A percentile compares a stretch with the other conserved stretches of the same genome.
Evolutionary conservation across 2,329 filamentous ascomycete genomes (phyloP).

Genomic region (Fusarium aywerte): DNA sequence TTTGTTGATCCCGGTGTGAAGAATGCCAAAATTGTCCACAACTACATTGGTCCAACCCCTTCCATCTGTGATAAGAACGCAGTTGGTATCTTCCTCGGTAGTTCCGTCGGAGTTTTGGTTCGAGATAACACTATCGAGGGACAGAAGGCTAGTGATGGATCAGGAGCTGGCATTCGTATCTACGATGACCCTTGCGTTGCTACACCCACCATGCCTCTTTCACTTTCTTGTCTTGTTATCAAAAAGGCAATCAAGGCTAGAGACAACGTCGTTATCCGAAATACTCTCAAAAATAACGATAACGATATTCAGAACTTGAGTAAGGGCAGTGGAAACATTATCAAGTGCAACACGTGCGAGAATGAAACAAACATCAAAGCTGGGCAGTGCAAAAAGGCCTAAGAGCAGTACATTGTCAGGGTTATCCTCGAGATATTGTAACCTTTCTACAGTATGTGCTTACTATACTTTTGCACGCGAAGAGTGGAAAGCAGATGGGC

Average conservation of each 20-base stretch:
- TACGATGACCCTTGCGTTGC: conserved; percentile 41
- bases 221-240: conserved; percentile 29
- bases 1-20: conserved; percentile 50
- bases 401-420: too few relatives aligned
- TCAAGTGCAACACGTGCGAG: conserved; percentile 43
- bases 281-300: conserved; percentile 47
- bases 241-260: conserved; percentile 32
- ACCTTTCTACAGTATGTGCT: too few relatives aligned
- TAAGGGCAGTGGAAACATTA: conserved; percentile 36
- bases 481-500: not conserved
- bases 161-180: conserved; percentile 39
- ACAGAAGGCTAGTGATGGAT: conserved; percentile 31
- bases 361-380: conserved; percentile 12
- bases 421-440: too few relatives aligned
- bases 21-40: conserved; percentile 46
- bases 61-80: conserved; percentile 10
- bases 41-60: conserved; percentile 43
- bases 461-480: not conserved
- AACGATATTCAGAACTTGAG: conserved; percentile 39
- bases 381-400: conserved; percentile 20
- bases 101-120: conserved; percentile 45
- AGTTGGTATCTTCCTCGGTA: conserved; percentile 46
- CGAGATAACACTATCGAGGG: conserved; percentile 46
- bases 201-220: not conserved
- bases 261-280: conserved; percentile 46